Evolutionary conservation across 345 rosid species (phyloP).

Genomic region (Eucalyptus cloeziana): DNA sequence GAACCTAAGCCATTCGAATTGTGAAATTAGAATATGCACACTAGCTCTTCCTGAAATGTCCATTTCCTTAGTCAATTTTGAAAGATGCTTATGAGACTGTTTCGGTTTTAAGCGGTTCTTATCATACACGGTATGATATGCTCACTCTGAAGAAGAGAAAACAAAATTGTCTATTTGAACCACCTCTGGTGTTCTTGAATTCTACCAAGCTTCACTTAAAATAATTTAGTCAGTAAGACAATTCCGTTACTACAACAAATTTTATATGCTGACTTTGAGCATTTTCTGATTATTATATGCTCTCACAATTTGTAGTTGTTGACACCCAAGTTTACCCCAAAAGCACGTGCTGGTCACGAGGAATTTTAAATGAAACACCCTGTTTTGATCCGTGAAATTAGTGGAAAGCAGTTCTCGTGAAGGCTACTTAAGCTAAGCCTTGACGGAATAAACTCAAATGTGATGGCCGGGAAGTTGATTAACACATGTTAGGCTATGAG

Average conservation of each 20-base stretch:
- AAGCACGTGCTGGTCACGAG: too few relatives aligned
- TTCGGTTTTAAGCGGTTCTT: slow-evolving; percentile 8
- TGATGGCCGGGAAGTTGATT: too few relatives aligned
- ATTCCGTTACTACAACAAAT: slow-evolving; percentile 24
- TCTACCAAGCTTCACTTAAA: not conserved
- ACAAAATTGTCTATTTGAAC: slow-evolving; percentile 19
- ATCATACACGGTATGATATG: slow-evolving; percentile 53
- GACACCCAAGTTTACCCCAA: too few relatives aligned
- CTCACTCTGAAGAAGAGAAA: slow-evolving; percentile 51
- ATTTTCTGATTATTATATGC: too few relatives aligned
- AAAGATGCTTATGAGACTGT: not conserved
- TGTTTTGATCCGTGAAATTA: accelerated
- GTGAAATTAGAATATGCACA: too few relatives aligned
- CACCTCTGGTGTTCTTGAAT: not conserved
- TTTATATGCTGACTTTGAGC: not conserved
- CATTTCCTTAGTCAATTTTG: not conserved
- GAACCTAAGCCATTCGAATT: slow-evolving; percentile 36
- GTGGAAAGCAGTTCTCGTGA: too few relatives aligned
- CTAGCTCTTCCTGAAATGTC: too few relatives aligned
- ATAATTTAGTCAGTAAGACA: not conserved
- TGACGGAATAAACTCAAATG: too few relatives aligned
- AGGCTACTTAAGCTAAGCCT: too few relatives aligned
- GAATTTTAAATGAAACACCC: too few relatives aligned
- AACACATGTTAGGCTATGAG: too few relatives aligned
- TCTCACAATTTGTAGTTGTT: too few relatives aligned